Evolutionary conservation across 2,329 filamentous ascomycete species (phyloP), one percentile per base, ranked within the genome.

Genomic region (Dothistroma septosporum): DNA sequence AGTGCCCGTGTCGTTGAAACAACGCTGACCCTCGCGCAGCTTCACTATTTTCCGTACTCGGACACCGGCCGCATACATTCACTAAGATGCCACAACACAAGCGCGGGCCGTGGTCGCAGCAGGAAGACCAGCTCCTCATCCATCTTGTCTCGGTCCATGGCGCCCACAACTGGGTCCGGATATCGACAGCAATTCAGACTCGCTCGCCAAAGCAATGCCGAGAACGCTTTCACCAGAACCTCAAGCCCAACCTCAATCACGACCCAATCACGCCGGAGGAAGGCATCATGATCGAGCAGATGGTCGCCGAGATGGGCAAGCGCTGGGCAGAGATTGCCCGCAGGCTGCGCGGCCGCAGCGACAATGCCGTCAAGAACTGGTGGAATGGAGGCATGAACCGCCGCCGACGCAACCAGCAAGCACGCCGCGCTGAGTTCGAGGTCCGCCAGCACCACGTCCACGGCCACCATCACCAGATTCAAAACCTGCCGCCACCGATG

Each of bases 301-400:
- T 94, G 74, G 92, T 97, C 16, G 76, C 78, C 11, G 84, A 89
- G 69, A 86, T 91, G 79, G 92, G 92, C 64, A 93, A 92, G 79
- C 86, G 89, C 59, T 97, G 92, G 92, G 92, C 92, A 2, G 91
- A 97, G 73, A 97, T 97, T 72, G 91, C 92, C 49, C 84, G 92
- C 66, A 82, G 86, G 50, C 82, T 97, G 21, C 83, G 88, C 58
- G 91, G 91, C 66, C 88, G 92, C 71, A 96, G 92, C 75, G 92
- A 97, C 79, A 97, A 97, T 72, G 89, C 91, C 31, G 91, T 97
- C 65, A 97, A 97, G 84, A 97, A 97, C 76, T 97, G 92, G 91
- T 96, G 90, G 90, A 96, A 96, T 73, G 92, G 92, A 54, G 90
- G 88, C 73, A 89, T 92, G 83, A 96, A 96, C 78, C 86, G 92